These are phyloP conservation scores for Abelmoschus esculentus DNA, from an alignment of 345 rosid species.

Conservation along the genomic window DNA sequence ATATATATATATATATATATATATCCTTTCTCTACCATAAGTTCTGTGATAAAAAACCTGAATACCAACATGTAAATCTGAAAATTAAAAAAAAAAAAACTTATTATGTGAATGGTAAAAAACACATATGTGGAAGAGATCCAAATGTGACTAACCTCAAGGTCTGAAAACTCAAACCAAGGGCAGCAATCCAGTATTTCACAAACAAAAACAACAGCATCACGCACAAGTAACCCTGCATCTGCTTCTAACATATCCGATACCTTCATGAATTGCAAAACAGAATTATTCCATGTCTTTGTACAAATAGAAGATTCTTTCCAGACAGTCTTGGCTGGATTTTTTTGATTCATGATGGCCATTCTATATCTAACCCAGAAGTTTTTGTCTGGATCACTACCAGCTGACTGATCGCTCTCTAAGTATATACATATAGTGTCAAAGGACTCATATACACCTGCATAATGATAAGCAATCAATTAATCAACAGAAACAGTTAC, in stretches of 20 bases:
- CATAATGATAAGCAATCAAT: slow-evolving; percentile 29
- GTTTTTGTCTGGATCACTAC: slow-evolving; percentile 89
- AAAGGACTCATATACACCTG: slow-evolving; percentile 99
- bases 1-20: too few relatives aligned
- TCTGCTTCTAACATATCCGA: slow-evolving; percentile 71
- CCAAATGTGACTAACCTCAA: slow-evolving; percentile 61
- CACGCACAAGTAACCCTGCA: slow-evolving; percentile 98
- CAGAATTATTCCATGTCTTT: slow-evolving; percentile 99
- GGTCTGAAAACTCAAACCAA: slow-evolving; percentile 97
- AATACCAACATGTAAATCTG: slow-evolving; percentile 48
- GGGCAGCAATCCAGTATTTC: slow-evolving; percentile 59
- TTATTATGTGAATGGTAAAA: background rate
- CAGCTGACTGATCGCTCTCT: slow-evolving; percentile 95
- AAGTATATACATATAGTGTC: slow-evolving; percentile 95
- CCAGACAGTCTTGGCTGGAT: slow-evolving; percentile 92
- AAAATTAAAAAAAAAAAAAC: slow-evolving; percentile 41
- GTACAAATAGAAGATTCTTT: slow-evolving; percentile 99
- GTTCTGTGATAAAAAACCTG: background rate
- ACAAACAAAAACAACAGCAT: slow-evolving; percentile 96
- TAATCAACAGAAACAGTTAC: slow-evolving; percentile 15
- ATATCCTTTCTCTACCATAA: too few relatives aligned
- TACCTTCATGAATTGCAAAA: slow-evolving; percentile 97
- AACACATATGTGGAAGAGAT: background rate
- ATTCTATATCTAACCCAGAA: slow-evolving; percentile 99
- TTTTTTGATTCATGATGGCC: slow-evolving; percentile 95